phyloP scores from a whole-genome alignment of 2,329 filamentous ascomycete species.

The Daldinia sp. region DNA sequence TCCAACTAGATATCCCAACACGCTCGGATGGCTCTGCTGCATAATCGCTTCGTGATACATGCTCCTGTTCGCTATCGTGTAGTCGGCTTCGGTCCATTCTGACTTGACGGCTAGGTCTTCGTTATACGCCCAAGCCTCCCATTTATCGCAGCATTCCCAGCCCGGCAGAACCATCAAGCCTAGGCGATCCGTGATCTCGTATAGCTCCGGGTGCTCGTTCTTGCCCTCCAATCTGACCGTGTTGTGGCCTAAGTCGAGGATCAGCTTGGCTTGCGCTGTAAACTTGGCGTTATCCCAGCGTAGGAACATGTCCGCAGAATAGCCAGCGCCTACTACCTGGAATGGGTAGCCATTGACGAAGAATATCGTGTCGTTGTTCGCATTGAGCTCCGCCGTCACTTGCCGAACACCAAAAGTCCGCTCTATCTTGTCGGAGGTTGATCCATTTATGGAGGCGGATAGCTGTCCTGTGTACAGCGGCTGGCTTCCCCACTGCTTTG shows the following conservation, averaged over 20 bases:
- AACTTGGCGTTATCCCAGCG: slow-evolving; percentile 66
- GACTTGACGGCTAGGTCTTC: slow-evolving; percentile 59
- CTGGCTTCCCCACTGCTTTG: slow-evolving; percentile 68
- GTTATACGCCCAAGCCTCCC: slow-evolving; percentile 74
- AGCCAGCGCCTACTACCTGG: slow-evolving; percentile 71
- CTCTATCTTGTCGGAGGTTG: slow-evolving; percentile 51
- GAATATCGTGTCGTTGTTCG: slow-evolving; percentile 67
- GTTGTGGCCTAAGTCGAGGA: slow-evolving; percentile 72
- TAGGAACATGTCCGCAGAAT: slow-evolving; percentile 71
- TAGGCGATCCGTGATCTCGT: slow-evolving; percentile 68
- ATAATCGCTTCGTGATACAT: slow-evolving; percentile 71
- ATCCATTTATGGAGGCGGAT: slow-evolving; percentile 44
- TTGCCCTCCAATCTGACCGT: slow-evolving; percentile 74
- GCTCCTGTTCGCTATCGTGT: slow-evolving; percentile 64
- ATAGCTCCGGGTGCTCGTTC: slow-evolving; percentile 71
- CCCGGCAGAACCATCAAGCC: slow-evolving; percentile 72
- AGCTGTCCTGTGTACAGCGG: slow-evolving; percentile 60
- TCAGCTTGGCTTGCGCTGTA: slow-evolving; percentile 62
- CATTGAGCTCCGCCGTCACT: slow-evolving; percentile 65
- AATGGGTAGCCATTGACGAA: slow-evolving; percentile 68
- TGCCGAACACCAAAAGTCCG: slow-evolving; percentile 65
- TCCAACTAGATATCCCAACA: slow-evolving; percentile 69
- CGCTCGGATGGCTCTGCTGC: slow-evolving; percentile 70
- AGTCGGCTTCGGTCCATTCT: slow-evolving; percentile 66
- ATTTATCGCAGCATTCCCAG: slow-evolving; percentile 77